These are phyloP conservation scores for Medicago arabica DNA, from an alignment of 306 rosid genomes.

Conservation along the genomic window DNA sequence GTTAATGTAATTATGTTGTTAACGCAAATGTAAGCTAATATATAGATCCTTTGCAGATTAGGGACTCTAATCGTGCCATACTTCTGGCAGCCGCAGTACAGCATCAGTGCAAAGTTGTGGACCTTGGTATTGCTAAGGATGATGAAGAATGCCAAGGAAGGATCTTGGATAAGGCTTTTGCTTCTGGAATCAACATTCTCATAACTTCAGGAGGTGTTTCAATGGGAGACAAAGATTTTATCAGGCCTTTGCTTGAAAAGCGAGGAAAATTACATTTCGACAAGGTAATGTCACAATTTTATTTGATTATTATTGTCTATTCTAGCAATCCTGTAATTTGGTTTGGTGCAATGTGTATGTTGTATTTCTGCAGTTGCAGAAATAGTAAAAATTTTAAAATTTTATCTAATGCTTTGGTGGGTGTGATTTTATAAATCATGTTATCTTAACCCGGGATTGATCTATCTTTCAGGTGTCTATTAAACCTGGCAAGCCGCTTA, in stretches of 20 bases:
- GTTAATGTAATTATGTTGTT: constrained; percentile 28
- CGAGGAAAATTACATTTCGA: constrained; percentile 75
- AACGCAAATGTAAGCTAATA: constrained; percentile 40
- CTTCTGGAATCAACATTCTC: constrained; percentile 81
- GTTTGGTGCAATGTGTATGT: constrained; percentile 13
- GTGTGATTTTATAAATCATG: constrained; percentile 33
- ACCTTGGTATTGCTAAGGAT: constrained; percentile 88
- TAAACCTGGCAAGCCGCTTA: constrained; percentile 95
- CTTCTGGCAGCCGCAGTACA: constrained; percentile 77
- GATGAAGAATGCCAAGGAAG: constrained; percentile 71
- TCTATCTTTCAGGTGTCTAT: constrained; percentile 66
- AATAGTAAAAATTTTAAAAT: constrained; percentile 5
- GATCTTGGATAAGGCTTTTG: constrained; percentile 72
- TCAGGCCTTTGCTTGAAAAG: constrained; percentile 78
- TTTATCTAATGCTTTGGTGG: constrained; percentile 26
- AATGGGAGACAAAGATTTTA: constrained; percentile 96
- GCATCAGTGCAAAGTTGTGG: constrained; percentile 77
- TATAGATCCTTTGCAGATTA: constrained; percentile 64
- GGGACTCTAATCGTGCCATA: constrained; percentile 98
- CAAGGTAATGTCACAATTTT: constrained; percentile 55
- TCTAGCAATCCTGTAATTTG: neutral
- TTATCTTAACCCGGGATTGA: constrained; percentile 26
- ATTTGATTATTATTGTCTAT: constrained; percentile 23
- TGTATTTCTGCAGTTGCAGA: constrained; percentile 33
- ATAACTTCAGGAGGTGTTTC: constrained; percentile 98